Evolutionary conservation across 176 grass and related monocot genomes (phyloP).

Genomic region (Carex myosuroides): DNA sequence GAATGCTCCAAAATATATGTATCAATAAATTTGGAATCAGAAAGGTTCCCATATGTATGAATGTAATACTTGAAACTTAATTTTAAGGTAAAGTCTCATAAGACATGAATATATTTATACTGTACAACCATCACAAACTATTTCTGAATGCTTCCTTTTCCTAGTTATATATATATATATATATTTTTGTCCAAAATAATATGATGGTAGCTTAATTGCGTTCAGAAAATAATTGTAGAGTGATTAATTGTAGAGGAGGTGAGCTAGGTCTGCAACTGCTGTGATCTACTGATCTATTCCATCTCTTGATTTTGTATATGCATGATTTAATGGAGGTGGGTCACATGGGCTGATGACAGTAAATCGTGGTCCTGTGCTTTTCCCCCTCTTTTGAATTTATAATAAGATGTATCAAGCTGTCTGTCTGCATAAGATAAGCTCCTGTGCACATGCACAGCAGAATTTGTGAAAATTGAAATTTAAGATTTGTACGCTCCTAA

Average conservation of each 20-base stretch:
- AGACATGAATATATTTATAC: too few species aligned
- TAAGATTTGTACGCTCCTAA: not conserved
- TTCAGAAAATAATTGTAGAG: not conserved
- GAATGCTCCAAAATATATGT: not conserved
- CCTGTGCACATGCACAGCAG: constrained; percentile 8
- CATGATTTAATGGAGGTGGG: constrained; percentile 26
- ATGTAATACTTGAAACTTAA: not conserved
- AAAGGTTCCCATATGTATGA: not conserved
- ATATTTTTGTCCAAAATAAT: not conserved
- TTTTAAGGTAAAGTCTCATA: not conserved
- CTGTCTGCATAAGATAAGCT: constrained; percentile 16
- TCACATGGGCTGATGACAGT: constrained; percentile 26
- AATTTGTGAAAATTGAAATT: not conserved
- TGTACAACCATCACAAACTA: not conserved
- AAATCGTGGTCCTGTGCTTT: constrained; percentile 23
- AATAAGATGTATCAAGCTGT: constrained; percentile 8
- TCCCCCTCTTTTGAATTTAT: constrained; percentile 21
- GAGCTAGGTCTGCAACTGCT: constrained; percentile 4
- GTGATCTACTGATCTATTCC: not conserved
- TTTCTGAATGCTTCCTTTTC: not conserved
- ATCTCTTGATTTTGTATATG: constrained; percentile 15
- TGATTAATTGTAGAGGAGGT: constrained; percentile 13
- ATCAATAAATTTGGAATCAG: not conserved
- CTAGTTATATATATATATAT: too few species aligned
- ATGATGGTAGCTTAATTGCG: not conserved